Percentiles rank a stretch among this genome's conserved stretches.
Conservation (phyloP, 1,284 basidiomycete species). For the Cryptococcus sp. region DNA sequence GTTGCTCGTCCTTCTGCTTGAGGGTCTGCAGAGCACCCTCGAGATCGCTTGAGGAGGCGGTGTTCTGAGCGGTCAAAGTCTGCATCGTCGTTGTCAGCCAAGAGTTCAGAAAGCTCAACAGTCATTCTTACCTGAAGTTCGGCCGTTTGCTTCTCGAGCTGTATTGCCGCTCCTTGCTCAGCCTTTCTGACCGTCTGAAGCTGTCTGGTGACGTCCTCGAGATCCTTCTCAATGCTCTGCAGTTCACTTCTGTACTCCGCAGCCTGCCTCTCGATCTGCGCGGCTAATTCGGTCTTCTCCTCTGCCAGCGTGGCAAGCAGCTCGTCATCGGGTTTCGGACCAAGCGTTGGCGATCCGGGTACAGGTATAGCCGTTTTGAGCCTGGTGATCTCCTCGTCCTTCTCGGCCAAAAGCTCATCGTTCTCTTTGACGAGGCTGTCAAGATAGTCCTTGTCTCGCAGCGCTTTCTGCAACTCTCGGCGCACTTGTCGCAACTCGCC, state of each 20-base stretch:
- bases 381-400: constrained; percentile 27
- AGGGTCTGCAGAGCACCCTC: constrained; percentile 5
- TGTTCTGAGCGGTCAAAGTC: not conserved
- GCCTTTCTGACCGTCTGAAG: not conserved
- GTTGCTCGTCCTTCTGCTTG: constrained; percentile 2
- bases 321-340: not conserved
- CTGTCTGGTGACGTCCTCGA: constrained; percentile 10
- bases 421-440: constrained; percentile 25
- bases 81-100: no score
- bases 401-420: constrained; percentile 25
- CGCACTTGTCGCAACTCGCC: constrained; percentile 18
- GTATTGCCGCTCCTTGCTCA: not conserved
- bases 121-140: constrained; percentile 19
- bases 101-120: no score
- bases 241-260: constrained; percentile 16
- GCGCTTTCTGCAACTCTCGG: constrained; percentile 26
- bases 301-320: constrained; percentile 10
- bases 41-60: constrained; percentile 7
- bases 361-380: constrained; percentile 23
- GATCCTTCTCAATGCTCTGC: constrained; percentile 12
- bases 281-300: constrained; percentile 10
- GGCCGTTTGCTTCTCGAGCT: not conserved
- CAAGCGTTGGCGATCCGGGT: constrained; percentile 19
- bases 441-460: constrained; percentile 26
- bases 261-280: constrained; percentile 11